phyloP scores from a whole-genome alignment of 805 yeast genomes.

The Osmozyma mogii region DNA sequence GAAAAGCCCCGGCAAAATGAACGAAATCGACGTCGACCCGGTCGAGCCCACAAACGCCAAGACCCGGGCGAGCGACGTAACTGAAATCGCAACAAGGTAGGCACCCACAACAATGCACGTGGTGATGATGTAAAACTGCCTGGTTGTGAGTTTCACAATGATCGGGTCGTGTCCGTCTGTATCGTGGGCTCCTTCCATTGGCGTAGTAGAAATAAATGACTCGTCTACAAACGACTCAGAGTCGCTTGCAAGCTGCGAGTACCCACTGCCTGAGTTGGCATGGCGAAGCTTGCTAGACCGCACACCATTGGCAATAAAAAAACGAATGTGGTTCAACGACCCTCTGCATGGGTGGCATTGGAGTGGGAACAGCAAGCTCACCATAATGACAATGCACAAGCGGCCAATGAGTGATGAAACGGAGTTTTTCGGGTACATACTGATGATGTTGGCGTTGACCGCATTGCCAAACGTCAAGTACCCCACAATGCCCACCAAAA shows the following conservation, averaged over 20 bases:
- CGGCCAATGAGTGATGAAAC: conserved; percentile 47
- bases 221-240: conserved; percentile 21
- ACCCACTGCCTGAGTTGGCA: conserved; percentile 14
- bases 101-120: conserved; percentile 36
- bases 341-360: conserved; percentile 78
- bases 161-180: conserved; percentile 41
- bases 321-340: conserved; percentile 57
- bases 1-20: conserved; percentile 71
- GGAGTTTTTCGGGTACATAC: conserved; percentile 54
- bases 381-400: conserved; percentile 60
- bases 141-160: conserved; percentile 40
- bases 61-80: conserved; percentile 60
- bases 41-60: conserved; percentile 75
- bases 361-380: conserved; percentile 66
- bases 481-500: conserved; percentile 60
- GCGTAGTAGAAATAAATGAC: conserved; percentile 36
- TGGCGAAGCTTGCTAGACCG: conserved; percentile 15
- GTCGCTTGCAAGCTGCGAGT: conserved; percentile 16
- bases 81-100: conserved; percentile 49
- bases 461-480: conserved; percentile 66
- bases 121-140: conserved; percentile 44
- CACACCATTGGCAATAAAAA: conserved; percentile 36
- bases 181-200: conserved; percentile 40
- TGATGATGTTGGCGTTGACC: conserved; percentile 58
- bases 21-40: conserved; percentile 73